Evolutionary conservation across 192 early-diverging fungal species (phyloP).

Genomic region (Coemansia guatemalensis): DNA sequence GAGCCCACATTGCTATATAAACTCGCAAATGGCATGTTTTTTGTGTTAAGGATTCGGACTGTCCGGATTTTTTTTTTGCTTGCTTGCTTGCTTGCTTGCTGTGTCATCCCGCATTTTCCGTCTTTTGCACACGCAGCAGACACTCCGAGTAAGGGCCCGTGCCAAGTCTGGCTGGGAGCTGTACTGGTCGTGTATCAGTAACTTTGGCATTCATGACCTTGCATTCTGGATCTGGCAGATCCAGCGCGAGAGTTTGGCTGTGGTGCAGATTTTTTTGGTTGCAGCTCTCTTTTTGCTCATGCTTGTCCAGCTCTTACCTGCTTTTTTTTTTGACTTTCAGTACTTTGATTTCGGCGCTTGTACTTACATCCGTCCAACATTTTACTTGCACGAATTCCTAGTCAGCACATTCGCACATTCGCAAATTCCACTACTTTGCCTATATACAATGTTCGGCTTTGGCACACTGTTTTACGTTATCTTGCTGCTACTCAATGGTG

Average conservation of each 20-base stretch:
- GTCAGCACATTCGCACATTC: too few species aligned
- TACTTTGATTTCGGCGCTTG: background rate
- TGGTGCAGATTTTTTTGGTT: background rate
- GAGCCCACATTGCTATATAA: too few species aligned
- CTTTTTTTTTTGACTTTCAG: background rate
- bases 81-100: too few species aligned
- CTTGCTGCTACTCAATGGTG: constrained; percentile 82
- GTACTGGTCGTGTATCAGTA: too few species aligned
- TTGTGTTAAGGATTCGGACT: too few species aligned
- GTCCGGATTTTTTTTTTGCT: too few species aligned
- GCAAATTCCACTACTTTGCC: background rate
- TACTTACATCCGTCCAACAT: background rate
- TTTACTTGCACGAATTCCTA: background rate
- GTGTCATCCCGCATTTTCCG: background rate
- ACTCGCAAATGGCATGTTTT: too few species aligned
- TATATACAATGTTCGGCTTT: constrained; percentile 57
- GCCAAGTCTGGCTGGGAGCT: background rate
- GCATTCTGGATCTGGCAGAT: background rate
- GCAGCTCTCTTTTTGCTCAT: background rate
- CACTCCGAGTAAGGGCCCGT: background rate
- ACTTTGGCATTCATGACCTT: too few species aligned
- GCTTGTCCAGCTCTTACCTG: background rate
- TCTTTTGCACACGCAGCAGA: background rate
- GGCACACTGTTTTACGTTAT: constrained; percentile 78
- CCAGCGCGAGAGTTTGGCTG: background rate